Base-by-base conservation (phyloP, 768 basidiomycete genomes). In the Pleurotus ostreatus region DNA sequence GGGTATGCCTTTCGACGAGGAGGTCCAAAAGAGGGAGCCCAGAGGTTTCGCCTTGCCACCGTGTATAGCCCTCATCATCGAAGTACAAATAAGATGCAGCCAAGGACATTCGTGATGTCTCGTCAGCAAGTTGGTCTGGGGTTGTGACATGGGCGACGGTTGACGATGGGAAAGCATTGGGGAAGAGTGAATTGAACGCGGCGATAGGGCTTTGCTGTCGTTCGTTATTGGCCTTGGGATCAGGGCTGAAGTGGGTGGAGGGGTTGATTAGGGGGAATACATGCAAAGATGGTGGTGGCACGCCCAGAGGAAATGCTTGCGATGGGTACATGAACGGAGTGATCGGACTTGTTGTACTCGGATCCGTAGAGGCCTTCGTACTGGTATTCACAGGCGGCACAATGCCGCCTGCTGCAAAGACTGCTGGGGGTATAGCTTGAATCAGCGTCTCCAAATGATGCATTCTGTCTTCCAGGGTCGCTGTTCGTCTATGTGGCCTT, bases 1-100 rank as follows among this genome's bases (percentile, higher is more conserved):
- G 69, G 5, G 76, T 71, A 61, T 87, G 85, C 37, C 83, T 79
- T 65, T 93, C 92, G 25, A 92, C 82, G 23, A 97, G 75, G 6
- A 92, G 72, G 67, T 95, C 91, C 23, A 95, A 80, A 3, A 96
- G 80, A 4, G 94, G 94, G 0, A 96, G 80, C 22, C 94, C 94
- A 3, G 93, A 95, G 0, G 92, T 92, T 64, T 95, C 93, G 26
- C 94, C 94, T 72, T 93, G 91, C 91, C 91, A 93, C 56, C 91
- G 75, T 0, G 91, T 89, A 65, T 86, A 89, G 2, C 91, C 91
- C 66, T 92, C 89, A 64, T 93, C 90, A 60, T 93, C 91, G 57
- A 89, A 84, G 66, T 93, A 93, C 34, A 93, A 79, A 67, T 93
- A 93, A 0, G 89, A 89, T 1, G 89, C 86, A 0, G 86, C 81